phyloP scores from a whole-genome alignment of 2,329 filamentous ascomycete species.

The Penicillium oxalicum region DNA sequence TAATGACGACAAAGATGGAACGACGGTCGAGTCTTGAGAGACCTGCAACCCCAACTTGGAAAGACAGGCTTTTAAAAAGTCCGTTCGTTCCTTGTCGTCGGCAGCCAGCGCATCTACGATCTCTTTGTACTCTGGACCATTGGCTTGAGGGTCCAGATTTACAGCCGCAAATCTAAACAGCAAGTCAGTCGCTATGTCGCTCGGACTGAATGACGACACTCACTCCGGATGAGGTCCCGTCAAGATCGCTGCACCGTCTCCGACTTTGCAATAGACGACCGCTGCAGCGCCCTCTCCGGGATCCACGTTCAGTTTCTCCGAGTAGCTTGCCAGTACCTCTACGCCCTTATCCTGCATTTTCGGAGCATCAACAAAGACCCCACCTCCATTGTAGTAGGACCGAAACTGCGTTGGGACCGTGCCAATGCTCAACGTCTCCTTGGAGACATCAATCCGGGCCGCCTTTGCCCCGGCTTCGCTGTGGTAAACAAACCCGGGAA shows the following conservation, averaged over 20 bases:
- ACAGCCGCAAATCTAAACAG: conserved; percentile 66
- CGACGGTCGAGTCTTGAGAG: conserved; percentile 59
- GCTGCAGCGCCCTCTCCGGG: conserved; percentile 69
- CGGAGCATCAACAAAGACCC: conserved; percentile 78
- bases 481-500: conserved; percentile 82
- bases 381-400: conserved; percentile 91
- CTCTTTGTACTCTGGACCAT: conserved; percentile 62
- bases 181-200: conserved; percentile 13
- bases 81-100: conserved; percentile 62
- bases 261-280: conserved; percentile 75
- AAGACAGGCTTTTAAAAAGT: conserved; percentile 75
- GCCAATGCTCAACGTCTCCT: conserved; percentile 50
- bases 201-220: conserved; percentile 24
- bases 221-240: conserved; percentile 92
- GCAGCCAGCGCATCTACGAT: conserved; percentile 62
- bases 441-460: conserved; percentile 59
- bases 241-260: conserved; percentile 70
- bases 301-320: conserved; percentile 68
- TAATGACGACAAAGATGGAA: conserved; percentile 74
- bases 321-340: conserved; percentile 76
- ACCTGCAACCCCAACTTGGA: conserved; percentile 75
- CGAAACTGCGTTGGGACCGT: conserved; percentile 57
- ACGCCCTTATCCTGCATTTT: conserved; percentile 59
- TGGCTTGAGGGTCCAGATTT: conserved; percentile 65
- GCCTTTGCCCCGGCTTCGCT: conserved; percentile 79